Base-by-base conservation (phyloP, 768 basidiomycete species). In the Lyophyllum decastes region DNA sequence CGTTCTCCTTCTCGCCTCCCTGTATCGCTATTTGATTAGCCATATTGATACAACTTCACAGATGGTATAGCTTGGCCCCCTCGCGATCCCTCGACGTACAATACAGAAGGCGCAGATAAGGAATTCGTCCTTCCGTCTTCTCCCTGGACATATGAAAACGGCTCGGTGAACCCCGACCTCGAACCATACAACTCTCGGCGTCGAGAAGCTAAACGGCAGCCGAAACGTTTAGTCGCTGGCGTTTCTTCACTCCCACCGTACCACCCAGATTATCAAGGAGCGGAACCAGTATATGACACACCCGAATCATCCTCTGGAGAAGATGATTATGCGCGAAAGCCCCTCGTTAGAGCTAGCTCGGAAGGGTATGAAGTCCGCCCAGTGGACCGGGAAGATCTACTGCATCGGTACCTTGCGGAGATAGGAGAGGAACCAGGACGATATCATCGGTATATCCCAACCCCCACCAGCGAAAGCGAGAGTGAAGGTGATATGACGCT, bases 101-200 rank as follows among this genome's bases (percentile, higher is more conserved):
- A 63, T 24, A 60, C 64, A 33, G 75, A 75, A 58, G 61, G 66
- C 48, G 67, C 71, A 21, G 68, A 74, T 21, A 67, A 70, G 22
- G 72, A 76, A 57, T 80, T 85, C 61, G 70, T 68, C 33, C 80
- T 87, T 33, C 82, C 85, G 1, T 70, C 78, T 22, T 86, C 84
- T 5, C 93, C 95, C 5, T 97, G 94, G 88, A 93, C 93, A 14
- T 96, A 92, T 66, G 86, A 89, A 61, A 88, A 90, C 51, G 88
- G 78, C 19, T 74, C 78, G 14, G 66, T 95, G 14, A 97, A 97
- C 67, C 95, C 95, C 7, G 67, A 76, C 35, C 83, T 96, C 10
- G 77, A 76, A 38, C 87, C 94, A 0, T 86, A 83, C 38, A 89
- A 85, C 69, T 30, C 77, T 77, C 24, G 61, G 59, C 45, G 59